Conservation (phyloP, 306 rosid species). For the Lithocarpus polystachyus region DNA sequence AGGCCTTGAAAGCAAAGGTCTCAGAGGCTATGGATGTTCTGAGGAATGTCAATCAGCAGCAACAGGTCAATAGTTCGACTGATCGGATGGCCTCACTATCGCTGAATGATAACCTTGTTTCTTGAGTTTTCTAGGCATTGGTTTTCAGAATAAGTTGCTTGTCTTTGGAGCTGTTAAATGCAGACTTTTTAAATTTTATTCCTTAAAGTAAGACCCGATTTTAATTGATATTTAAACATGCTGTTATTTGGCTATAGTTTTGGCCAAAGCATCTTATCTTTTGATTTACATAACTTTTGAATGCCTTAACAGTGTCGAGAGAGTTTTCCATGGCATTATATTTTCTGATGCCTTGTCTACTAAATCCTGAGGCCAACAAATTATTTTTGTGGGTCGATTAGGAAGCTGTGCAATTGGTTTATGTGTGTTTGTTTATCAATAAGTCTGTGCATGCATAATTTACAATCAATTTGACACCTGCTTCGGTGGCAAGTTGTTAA, state of each 20-base stretch:
- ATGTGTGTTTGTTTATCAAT: too few species aligned
- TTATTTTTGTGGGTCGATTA: neutral
- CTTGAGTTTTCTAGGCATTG: conserved; percentile 20
- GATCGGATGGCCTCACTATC: conserved; percentile 59
- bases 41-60: conserved; percentile 59
- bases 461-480: too few species aligned
- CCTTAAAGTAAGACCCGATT: neutral
- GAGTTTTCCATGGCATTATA: too few species aligned
- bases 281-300: neutral
- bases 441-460: too few species aligned
- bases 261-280: neutral
- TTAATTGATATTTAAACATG: neutral
- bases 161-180: neutral
- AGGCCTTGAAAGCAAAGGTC: conserved; percentile 65
- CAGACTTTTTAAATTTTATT: neutral
- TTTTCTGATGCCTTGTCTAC: neutral
- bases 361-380: neutral
- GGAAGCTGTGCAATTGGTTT: neutral
- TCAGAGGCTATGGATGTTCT: conserved; percentile 69
- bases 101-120: conserved; percentile 46
- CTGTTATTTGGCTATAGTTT: neutral
- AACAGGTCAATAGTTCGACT: conserved; percentile 38
- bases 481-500: too few species aligned
- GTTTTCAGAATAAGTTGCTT: neutral
- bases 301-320: neutral